Base-by-base conservation (phyloP, 345 rosid species). In the Syzygium aqueum region DNA sequence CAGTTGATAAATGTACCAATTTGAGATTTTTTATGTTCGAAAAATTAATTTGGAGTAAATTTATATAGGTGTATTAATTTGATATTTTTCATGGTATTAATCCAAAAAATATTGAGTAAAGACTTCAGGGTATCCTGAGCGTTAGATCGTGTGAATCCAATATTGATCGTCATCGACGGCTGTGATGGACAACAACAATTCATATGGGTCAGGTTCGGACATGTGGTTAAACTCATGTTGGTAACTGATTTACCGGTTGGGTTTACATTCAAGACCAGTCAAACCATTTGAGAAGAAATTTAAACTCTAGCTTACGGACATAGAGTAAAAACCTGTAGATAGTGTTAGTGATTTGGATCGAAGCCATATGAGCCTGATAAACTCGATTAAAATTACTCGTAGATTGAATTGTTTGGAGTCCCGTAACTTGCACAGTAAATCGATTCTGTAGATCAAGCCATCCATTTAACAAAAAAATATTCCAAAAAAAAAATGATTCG, bases 221-320 rank as follows among this genome's bases (percentile, higher is more conserved):
- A 65, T 16, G 11, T 1, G 7, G 46, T 5, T 33, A 16, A 67
- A 17, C 46, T 33, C 21, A 0, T 2, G 10, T 7, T 65, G 22
- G 21, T 17, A 0, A 2, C 3, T 16, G 21, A 65, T 16, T 15
- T 16, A 8, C 6, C 22, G 8, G 0, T 33, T 67, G 3, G 6
- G 0, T 33, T 67, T 16, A 2, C 9, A 2, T 30, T 67, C 11
- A 10, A 33, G 43, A 33, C 11, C 0, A 15, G 22, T 16, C 0
- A 0, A 30, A 4, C 0, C 0, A 30, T 3, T 67, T 17, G 23
- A 30, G 2, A 17, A 67, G 0, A 67, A 67, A 3, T 61, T 0
- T 0, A 61, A 61, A 61, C 33, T 61, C 33, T 3, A 27, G 13
- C 17, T 61, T 61, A n/a, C 14, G 2, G 33, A 61, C 12, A n/a